Base-by-base conservation (phyloP, 192 early-diverging fungal species). In the Radiomyces spectabilis region DNA sequence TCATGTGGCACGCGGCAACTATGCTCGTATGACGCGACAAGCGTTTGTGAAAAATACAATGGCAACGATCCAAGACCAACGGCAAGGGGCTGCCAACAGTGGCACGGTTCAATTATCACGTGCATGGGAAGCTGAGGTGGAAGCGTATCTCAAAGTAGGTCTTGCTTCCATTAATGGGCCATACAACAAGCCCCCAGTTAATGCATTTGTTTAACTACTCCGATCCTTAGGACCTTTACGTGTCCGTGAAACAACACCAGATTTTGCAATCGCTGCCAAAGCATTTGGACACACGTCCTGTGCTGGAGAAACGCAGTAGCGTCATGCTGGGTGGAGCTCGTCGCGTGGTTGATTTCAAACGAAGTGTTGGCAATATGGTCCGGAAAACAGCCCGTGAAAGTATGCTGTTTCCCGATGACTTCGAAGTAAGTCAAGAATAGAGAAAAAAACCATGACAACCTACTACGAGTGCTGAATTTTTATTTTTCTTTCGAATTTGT, bases 1-100 rank as follows among this genome's bases (percentile, higher is more conserved):
- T 46, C 89, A 95, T 59, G 81, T 93, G 47, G 92, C 89, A n/a
- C 83, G 87, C 52, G 76, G 73, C 21, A 82, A 56, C 42, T 73
- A 76, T 30, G 76, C 80, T 24, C 82, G 82, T 34, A 94, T 95
- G 88, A 81, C 85, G 1, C 69, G 76, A 46, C 80, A 78, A 27
- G 78, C 79, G 12, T 90, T 87, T 67, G 75, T 88, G 10, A 71
- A 77, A 31, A 89, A 89, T 40, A 89, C 87, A 1, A 79, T 88
- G 51, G 48, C 67, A 4, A 55, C 70, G 0, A 63, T 78, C 25
- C 44, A 68, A 35, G 63, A 71, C 13, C 72, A 74, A 50, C 26
- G 47, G 16, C 32, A 47, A 10, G 39, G 18, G 9, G 19, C 41
- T 5, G 35, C 41, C 12, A 55, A 41, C 32, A 26, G 27, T 25